Evolutionary conservation across 2,329 filamentous ascomycete genomes (phyloP), one percentile per base, ranked within the genome.

Genomic region (Elsinoe batatas): DNA sequence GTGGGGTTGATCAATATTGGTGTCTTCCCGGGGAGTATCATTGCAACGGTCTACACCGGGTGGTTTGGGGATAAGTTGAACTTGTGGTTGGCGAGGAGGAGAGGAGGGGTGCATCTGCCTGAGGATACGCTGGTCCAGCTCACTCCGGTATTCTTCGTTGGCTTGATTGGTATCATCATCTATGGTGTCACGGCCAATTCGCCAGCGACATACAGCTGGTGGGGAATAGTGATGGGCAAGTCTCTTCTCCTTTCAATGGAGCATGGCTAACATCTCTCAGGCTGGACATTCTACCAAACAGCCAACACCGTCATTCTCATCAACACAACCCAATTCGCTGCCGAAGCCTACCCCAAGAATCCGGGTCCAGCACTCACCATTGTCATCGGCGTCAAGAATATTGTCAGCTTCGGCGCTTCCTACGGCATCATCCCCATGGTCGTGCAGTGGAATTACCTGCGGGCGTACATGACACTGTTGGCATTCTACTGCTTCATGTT

Each of bases 121-220:
- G 69, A 72, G 55, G 65, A 71, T 53, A 63, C 65, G 2, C 62
- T 72, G 1, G 57, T 70, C 8, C 61, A 65, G 3, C 61, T 71
- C 5, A 62, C 69, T 1, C 51, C 67, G 11, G 67, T 68, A 1
- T 64, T 65, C 3, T 59, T 71, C 12, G 58, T 72, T 2, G 64
- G 60, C 0, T 60, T 67, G 0, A 60, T 65, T 5, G 64, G 65
- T 5, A 60, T 70, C 5, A 35, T 69, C 0, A 58, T 72, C 4
- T 68, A 69, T 53, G 66, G 65, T 1, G 61, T 65, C 40, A 68
- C 68, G 0, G 68, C 67, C 1, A 55, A 61, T 3, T 44, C 40
- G 3, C 62, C 53, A 37, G 58, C 47, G 47, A 60, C 36, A 42
- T 56, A 63, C 32, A 59, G 56, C 26, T 54, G 50, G 11, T 64